Percentiles rank a stretch among this genome's conserved stretches.
Conservation (phyloP, 106 monocot species). For the Allium fistulosum region DNA sequence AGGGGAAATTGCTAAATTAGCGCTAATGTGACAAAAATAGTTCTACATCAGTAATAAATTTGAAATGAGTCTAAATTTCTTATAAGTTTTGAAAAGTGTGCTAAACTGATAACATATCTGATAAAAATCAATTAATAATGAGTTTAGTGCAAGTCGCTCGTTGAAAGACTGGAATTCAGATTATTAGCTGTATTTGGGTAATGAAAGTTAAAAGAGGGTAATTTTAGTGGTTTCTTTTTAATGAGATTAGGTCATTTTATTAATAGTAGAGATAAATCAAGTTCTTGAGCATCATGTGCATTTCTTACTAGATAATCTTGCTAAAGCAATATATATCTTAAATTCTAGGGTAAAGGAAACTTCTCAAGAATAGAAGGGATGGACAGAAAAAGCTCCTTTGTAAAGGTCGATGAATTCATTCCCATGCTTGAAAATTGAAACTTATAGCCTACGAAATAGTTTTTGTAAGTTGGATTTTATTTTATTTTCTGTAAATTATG, state of each 20-base stretch:
- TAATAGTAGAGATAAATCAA: no score
- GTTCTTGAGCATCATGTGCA: no score
- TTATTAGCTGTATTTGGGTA: neutral
- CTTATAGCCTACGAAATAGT: constrained; percentile 1
- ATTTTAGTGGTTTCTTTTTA: neutral
- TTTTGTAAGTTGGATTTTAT: neutral
- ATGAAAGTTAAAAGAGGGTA: neutral
- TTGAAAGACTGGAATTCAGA: neutral
- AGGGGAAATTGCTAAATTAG: no score
- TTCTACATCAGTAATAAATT: no score
- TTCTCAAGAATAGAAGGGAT: constrained; percentile 29
- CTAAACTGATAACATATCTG: neutral
- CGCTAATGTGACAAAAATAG: no score
- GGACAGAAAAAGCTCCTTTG: constrained; percentile 32
- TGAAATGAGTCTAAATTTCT: neutral
- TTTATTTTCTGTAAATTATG: neutral
- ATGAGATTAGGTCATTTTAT: neutral
- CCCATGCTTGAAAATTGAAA: constrained; percentile 24
- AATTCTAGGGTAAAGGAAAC: constrained; percentile 38
- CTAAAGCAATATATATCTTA: constrained; percentile 5
- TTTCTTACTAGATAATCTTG: neutral
- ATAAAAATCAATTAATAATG: neutral
- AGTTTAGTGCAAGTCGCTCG: neutral
- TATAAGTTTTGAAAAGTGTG: neutral
- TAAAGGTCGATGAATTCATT: constrained; percentile 30